These are phyloP conservation scores for Rhodamnia rubescens DNA, from an alignment of 345 rosid genomes.

Conservation along the genomic window DNA sequence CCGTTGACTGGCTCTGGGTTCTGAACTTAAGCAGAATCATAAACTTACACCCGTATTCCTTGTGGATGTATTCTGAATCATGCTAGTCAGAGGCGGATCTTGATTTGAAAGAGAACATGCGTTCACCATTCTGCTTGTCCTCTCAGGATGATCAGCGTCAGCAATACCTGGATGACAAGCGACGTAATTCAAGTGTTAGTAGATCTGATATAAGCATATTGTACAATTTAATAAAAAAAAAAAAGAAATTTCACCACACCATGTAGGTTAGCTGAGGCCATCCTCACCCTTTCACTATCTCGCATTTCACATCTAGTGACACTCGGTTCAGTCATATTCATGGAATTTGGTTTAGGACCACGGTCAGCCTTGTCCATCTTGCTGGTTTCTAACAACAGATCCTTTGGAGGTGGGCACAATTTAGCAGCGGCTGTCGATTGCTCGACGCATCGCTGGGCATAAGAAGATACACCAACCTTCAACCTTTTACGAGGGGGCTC, in stretches of 20 bases:
- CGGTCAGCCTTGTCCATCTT: conserved; percentile 11
- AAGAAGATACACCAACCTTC: conserved; percentile 27
- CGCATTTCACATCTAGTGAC: conserved; percentile 17
- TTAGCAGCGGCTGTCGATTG: conserved; percentile 15
- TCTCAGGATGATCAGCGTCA: conserved; percentile 18
- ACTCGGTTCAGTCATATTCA: conserved; percentile 19
- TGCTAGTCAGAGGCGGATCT: conserved; percentile 13
- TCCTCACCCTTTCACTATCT: conserved; percentile 21
- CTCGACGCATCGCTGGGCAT: conserved; percentile 20
- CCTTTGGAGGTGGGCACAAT: conserved; percentile 17
- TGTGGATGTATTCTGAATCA: conserved; percentile 13
- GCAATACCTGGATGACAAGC: conserved; percentile 35
- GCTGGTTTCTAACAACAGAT: conserved; percentile 10
- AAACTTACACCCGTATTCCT: conserved; percentile 30
- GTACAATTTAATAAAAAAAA: not conserved
- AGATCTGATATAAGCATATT: not conserved
- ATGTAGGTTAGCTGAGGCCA: conserved; percentile 16
- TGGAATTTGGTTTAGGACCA: conserved; percentile 14
- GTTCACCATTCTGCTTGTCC: conserved; percentile 22
- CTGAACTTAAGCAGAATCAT: not conserved
- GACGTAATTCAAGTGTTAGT: not conserved
- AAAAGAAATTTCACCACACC: not conserved
- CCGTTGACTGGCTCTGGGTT: not conserved
- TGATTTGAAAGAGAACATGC: conserved; percentile 15
- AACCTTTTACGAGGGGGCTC: conserved; percentile 66